Evolutionary conservation across 1,284 basidiomycete genomes (phyloP), one percentile per base, ranked within the genome.

Genomic region (Naganishia sp.): DNA sequence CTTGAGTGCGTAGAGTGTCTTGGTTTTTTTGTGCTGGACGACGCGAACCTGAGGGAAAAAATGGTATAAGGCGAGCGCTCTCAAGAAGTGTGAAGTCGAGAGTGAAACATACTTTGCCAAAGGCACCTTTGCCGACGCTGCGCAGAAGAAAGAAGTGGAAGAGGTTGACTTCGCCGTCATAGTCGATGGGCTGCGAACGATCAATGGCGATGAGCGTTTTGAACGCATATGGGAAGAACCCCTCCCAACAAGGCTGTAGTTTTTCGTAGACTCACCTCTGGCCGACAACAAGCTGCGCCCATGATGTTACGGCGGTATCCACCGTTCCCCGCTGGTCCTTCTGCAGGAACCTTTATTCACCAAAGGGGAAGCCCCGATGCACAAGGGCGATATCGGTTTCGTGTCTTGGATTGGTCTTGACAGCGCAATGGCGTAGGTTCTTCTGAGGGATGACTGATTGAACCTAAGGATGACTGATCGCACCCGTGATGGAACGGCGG

Each of bases 21-120:
- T 90, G 18, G 92, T 90, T 80, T 97, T 92, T 76, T 98, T 99
- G 82, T 98, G 95, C 80, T 98, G 94, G 7, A 99, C 94, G 60
- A 99, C 94, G 58, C 94, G 89, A 79, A 99, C 93, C 93, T 96
- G 73, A 31, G 7, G 41, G 43, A n/a, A 18, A 51, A 25, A 63
- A 32, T 21, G 3, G 61, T 66, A 61, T 68, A 55, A 67, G 31
- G 61, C n/a, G 31, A 23, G 53, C 2, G 17, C 28, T 55, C 21
- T 28, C 15, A 21, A 5, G 25, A 23, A 13, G 39, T 35, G 52
- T 42, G 39, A 21, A 6, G 35, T 9, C 35, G 7, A 52, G 45
- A 50, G 32, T 10, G 45, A 42, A 25, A 76, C 80, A 61, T 54
- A 92, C 94, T 87, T 99, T 98, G 75, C 95, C 95, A 77, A 99